phyloP scores from a whole-genome alignment of 2,329 filamentous ascomycete species.

The Aspergillus brunneoviolaceus region DNA sequence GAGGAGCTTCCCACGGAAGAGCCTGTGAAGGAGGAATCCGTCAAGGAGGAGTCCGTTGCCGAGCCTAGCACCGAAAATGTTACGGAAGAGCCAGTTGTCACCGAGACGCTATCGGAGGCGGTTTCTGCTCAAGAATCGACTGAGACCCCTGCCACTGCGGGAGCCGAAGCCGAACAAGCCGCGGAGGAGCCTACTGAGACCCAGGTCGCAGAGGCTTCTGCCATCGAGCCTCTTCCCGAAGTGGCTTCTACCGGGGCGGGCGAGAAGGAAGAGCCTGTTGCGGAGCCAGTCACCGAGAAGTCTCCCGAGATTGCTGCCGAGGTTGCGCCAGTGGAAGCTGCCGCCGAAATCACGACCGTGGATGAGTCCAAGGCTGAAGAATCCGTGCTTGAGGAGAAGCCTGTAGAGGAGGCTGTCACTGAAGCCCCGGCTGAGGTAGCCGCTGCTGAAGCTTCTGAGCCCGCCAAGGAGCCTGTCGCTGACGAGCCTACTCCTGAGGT shows the following conservation, averaged over 20 bases:
- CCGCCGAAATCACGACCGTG: background rate
- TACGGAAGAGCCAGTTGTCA: background rate
- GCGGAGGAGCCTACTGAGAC: constrained; percentile 4
- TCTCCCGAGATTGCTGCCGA: background rate
- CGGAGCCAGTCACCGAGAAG: constrained; percentile 5
- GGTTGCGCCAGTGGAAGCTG: background rate
- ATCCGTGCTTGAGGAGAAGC: constrained; percentile 5
- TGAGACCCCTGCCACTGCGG: constrained; percentile 11
- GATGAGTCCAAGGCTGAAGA: constrained; percentile 10
- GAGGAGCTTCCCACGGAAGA: constrained; percentile 7
- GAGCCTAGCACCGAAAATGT: constrained; percentile 7
- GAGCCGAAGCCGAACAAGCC: constrained; percentile 2
- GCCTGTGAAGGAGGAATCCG: constrained; percentile 6
- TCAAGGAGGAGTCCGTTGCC: constrained; percentile 11
- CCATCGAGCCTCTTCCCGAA: background rate
- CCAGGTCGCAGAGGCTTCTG: constrained; percentile 1
- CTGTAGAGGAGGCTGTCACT: background rate
- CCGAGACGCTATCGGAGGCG: constrained; percentile 12
- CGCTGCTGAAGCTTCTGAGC: background rate
- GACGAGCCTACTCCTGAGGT: background rate
- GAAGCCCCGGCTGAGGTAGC: constrained; percentile 1
- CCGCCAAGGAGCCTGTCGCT: background rate
- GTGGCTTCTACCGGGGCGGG: constrained; percentile 1
- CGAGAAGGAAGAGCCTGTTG: constrained; percentile 2
- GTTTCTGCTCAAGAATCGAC: constrained; percentile 1